Evolutionary conservation across 2,329 filamentous ascomycete genomes (phyloP).

Genomic region (Pseudophaeomoniella oleicola): DNA sequence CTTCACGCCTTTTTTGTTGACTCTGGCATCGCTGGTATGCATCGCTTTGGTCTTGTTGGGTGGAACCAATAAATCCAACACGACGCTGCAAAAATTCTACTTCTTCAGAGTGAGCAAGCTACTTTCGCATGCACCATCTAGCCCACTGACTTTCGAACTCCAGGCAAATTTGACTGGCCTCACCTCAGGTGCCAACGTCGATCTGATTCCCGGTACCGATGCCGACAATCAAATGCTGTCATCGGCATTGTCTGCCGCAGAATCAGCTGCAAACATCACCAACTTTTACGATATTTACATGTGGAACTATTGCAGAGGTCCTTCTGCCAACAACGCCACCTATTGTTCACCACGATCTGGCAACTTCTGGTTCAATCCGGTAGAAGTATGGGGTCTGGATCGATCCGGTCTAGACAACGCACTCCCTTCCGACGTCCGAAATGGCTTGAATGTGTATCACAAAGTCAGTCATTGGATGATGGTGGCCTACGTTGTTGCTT

Average conservation of each 20-base stretch:
- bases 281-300: constrained; percentile 70
- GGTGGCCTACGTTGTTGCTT: constrained; percentile 61
- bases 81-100: constrained; percentile 35
- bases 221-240: constrained; percentile 18
- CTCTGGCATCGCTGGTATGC: constrained; percentile 61
- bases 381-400: constrained; percentile 52
- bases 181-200: constrained; percentile 30
- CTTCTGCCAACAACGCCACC: constrained; percentile 33
- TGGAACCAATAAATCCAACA: constrained; percentile 35
- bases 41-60: constrained; percentile 43
- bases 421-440: constrained; percentile 52
- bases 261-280: constrained; percentile 42
- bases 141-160: constrained; percentile 42
- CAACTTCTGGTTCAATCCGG: constrained; percentile 61
- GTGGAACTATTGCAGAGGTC: constrained; percentile 71
- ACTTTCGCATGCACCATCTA: constrained; percentile 40
- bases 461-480: constrained; percentile 69
- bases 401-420: constrained; percentile 42
- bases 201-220: constrained; percentile 14
- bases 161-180: constrained; percentile 49
- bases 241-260: constrained; percentile 19
- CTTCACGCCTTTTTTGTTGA: constrained; percentile 69
- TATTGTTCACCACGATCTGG: constrained; percentile 58
- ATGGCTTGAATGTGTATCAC: constrained; percentile 58
- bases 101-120: constrained; percentile 38